Evolutionary conservation across 306 rosid genomes (phyloP).

Genomic region (Cercis canadensis): DNA sequence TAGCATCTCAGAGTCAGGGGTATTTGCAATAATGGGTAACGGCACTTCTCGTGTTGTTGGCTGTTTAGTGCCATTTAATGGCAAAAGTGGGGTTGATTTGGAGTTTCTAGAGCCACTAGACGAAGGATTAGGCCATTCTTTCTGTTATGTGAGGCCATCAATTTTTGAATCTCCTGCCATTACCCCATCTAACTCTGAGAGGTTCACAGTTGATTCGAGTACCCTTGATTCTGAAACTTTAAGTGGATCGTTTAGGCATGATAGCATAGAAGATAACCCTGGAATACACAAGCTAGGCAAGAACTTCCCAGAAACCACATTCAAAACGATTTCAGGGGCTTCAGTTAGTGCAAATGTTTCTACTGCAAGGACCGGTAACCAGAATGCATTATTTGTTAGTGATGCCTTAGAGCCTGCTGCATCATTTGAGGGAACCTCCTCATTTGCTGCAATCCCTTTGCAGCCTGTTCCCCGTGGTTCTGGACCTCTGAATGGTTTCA

Average conservation of each 20-base stretch:
- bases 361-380: conserved; percentile 65
- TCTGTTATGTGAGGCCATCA: conserved; percentile 68
- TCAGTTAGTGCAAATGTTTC: conserved; percentile 78
- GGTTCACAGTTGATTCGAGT: conserved; percentile 71
- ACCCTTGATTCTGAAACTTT: conserved; percentile 71
- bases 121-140: conserved; percentile 74
- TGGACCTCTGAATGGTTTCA: conserved; percentile 65
- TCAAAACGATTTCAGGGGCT: conserved; percentile 68
- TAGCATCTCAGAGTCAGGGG: conserved; percentile 25
- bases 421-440: conserved; percentile 69
- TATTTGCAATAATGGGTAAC: conserved; percentile 60
- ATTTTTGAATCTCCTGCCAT: conserved; percentile 72
- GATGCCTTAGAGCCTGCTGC: conserved; percentile 67
- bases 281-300: conserved; percentile 44
- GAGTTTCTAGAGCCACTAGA: conserved; percentile 69
- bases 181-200: conserved; percentile 67
- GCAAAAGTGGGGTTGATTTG: conserved; percentile 61
- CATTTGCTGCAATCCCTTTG: conserved; percentile 70
- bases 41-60: conserved; percentile 78
- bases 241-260: conserved; percentile 76
- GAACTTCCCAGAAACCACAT: conserved; percentile 62
- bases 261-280: conserved; percentile 54
- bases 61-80: conserved; percentile 64
- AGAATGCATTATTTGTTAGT: conserved; percentile 55
- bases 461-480: conserved; percentile 78